Evolutionary conservation across 805 yeast genomes (phyloP).

Genomic region (Starmerella scarabaei): DNA sequence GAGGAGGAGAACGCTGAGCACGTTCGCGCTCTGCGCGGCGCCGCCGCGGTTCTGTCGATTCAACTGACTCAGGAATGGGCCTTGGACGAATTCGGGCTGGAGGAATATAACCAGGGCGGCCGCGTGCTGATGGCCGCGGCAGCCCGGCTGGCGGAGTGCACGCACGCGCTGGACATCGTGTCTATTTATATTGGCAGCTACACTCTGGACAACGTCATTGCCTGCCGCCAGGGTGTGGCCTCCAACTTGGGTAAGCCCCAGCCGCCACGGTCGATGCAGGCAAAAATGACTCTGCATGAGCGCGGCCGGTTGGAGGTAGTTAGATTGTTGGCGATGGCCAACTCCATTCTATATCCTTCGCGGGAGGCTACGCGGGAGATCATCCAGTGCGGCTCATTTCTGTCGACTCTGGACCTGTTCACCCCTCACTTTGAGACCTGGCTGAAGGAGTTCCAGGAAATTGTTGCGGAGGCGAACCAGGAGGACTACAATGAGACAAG

Average conservation of each 20-base stretch:
- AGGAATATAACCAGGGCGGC: constrained; percentile 46
- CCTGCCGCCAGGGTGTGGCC: constrained; percentile 66
- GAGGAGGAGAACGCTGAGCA: not conserved
- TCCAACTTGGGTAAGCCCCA: constrained; percentile 52
- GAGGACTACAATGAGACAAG: constrained; percentile 21
- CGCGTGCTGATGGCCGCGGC: constrained; percentile 91
- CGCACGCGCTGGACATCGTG: constrained; percentile 66
- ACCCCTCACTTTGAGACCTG: constrained; percentile 69
- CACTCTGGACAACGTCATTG: constrained; percentile 67
- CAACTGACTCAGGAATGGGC: constrained; percentile 83
- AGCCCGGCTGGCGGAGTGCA: constrained; percentile 72
- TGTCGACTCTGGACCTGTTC: constrained; percentile 57
- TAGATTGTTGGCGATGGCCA: constrained; percentile 68
- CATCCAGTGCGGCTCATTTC: constrained; percentile 31
- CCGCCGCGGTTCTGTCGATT: constrained; percentile 78
- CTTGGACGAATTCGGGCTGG: constrained; percentile 1
- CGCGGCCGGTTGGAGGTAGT: constrained; percentile 68
- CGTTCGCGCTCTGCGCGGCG: constrained; percentile 25
- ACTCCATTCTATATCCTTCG: constrained; percentile 62
- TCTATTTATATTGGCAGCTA: constrained; percentile 74
- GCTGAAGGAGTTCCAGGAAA: constrained; percentile 43
- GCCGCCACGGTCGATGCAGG: not conserved
- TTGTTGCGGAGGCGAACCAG: constrained; percentile 1
- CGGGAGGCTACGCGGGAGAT: constrained; percentile 27
- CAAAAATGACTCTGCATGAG: constrained; percentile 29